Conservation (phyloP, 2,329 filamentous ascomycete genomes). For the Paraphoma chrysanthemicola region DNA sequence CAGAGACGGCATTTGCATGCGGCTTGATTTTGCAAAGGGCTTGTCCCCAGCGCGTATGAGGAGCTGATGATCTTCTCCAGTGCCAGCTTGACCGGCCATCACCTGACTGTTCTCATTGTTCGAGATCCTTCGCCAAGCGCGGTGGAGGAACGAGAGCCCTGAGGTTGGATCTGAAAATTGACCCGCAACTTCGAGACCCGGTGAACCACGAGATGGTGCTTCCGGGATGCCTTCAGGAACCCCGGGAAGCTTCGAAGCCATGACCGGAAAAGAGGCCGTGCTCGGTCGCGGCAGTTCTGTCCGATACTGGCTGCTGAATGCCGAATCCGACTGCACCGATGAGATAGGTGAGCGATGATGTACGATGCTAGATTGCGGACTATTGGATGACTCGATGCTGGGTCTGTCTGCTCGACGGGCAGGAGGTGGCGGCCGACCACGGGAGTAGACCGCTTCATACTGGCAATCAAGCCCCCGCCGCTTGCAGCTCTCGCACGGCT, state of each 20-base stretch:
- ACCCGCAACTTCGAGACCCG: conserved; percentile 60
- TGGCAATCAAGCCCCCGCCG: conserved; percentile 23
- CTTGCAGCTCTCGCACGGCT: conserved; percentile 33
- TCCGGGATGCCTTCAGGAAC: conserved; percentile 8
- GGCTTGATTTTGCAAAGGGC: conserved; percentile 51
- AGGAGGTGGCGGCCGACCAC: conserved; percentile 33
- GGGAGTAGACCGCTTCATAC: conserved; percentile 33
- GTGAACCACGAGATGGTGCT: conserved; percentile 46
- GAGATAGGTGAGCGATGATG: background rate
- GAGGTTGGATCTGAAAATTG: conserved; percentile 64
- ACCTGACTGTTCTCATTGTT: conserved; percentile 58
- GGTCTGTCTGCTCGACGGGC: background rate
- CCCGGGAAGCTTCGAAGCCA: background rate
- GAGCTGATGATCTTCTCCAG: conserved; percentile 49
- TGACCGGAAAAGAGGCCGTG: background rate
- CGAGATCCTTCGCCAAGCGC: conserved; percentile 71
- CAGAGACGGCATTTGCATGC: conserved; percentile 26
- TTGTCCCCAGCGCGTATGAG: conserved; percentile 60
- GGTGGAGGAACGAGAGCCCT: conserved; percentile 64
- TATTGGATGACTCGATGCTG: background rate
- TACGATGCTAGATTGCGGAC: background rate
- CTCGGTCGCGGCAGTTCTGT: background rate
- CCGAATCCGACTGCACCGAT: background rate
- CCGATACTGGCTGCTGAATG: background rate
- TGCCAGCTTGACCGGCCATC: conserved; percentile 14